Base-by-base conservation (phyloP, 345 rosid genomes). In the Eucalyptus leucophloia region DNA sequence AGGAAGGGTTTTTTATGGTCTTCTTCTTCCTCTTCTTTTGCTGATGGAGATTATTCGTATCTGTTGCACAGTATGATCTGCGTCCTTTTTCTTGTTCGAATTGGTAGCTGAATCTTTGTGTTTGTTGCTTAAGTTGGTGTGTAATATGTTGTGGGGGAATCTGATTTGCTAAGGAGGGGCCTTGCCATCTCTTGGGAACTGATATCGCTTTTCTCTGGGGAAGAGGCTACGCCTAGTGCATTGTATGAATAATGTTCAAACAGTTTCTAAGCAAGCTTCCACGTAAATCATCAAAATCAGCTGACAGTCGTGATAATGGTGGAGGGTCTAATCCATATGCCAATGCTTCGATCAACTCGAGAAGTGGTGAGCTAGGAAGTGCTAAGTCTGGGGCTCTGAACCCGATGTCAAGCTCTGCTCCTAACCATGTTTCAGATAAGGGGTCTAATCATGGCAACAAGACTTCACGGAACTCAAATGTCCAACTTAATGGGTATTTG, bases 261-360 rank as follows among this genome's bases (percentile, higher is more conserved):
- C 87, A 87, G 56, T 72, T 90, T 69, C 85, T 90, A 47, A 83
- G 91, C 47, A 90, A 90, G 87, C 91, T 90, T 87, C 91, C 91
- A 30, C 89, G 89, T 17, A 90, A 90, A 17, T 90, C 89, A 44
- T 82, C 89, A 30, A 90, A 90, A 24, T 90, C 91, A 14, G 81
- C 85, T 28, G 89, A 87, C 54, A 83, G 53, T 60, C 89, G 89
- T 19, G 91, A 88, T 37, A 87, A 50, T 60, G 89, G 89, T 24
- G 81, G 89, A 49, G 67, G 58, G 53, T 90, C 89, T 83, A 62
- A 88, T 58, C 85, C 88, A 32, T 90, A 47, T 32, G 67, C 49
- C 28, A 81, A 88, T 7, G 69, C 88, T 49, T 85, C 91, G 16
- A 85, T 82, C 62, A 49, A 90, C 23, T 62, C 45, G 51, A 82